Percentiles rank a stretch among this genome's conserved stretches.
These are phyloP conservation scores for Blastomyces silverae DNA, from an alignment of 2,329 filamentous ascomycete species.

Conservation along the genomic window DNA sequence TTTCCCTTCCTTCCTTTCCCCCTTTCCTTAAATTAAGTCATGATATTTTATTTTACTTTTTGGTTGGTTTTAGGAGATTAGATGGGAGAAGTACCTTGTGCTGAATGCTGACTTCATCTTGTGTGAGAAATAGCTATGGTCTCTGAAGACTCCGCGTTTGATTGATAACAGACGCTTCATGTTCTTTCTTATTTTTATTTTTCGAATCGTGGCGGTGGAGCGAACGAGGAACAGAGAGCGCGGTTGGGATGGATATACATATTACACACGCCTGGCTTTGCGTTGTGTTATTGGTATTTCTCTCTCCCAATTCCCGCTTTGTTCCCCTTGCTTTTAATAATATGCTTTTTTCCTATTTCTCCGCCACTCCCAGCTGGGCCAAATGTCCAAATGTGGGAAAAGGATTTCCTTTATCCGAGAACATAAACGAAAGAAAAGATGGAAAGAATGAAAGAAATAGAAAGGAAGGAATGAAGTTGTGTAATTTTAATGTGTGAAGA, in stretches of 20 bases:
- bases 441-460: not conserved
- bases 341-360: too few relatives aligned
- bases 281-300: not conserved
- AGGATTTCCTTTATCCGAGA: too few relatives aligned
- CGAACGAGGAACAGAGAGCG: not conserved
- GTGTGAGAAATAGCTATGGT: conserved; percentile 14
- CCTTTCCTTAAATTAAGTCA: too few relatives aligned
- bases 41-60: too few relatives aligned
- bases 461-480: conserved; percentile 21
- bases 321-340: too few relatives aligned
- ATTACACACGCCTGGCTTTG: conserved; percentile 7
- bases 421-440: not conserved
- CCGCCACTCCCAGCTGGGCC: too few relatives aligned
- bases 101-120: not conserved
- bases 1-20: too few relatives aligned
- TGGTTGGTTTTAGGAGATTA: not conserved
- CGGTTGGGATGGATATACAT: too few relatives aligned
- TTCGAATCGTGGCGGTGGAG: not conserved
- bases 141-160: conserved; percentile 20
- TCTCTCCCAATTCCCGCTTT: too few relatives aligned
- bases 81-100: not conserved
- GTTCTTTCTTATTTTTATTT: too few relatives aligned
- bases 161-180: conserved; percentile 10
- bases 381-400: too few relatives aligned
- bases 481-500: conserved; percentile 31